Base-by-base conservation (phyloP, 2,329 filamentous ascomycete species). In the Fusarium sulawesiense region DNA sequence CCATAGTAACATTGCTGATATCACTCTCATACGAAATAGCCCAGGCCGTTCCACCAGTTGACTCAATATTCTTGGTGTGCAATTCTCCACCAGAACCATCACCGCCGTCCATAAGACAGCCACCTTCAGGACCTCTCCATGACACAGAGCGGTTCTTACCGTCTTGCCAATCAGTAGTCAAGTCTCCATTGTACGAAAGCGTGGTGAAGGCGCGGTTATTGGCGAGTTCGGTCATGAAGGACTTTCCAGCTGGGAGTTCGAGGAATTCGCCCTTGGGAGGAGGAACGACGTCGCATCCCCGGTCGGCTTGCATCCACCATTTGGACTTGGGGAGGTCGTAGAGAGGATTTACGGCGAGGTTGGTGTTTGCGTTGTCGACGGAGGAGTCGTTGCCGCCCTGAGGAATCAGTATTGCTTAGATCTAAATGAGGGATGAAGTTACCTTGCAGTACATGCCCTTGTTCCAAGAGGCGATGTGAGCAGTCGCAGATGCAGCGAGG, bases 221-320 rank as follows among this genome's bases (percentile, higher is more conserved):
- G 29, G 84, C 84, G 1, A 86, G 76, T 66, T 87, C 84, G 9
- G 84, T 82, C 25, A 79, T 84, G 67, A 86, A 84, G 0, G 79
- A 76, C 41, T 82, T 81, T 21, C 84, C 83, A 4, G 84, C 85
- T 3, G 84, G 84, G 4, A 87, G 76, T 29, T 81, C 79, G 44
- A 87, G 80, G 21, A 72, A 77, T 14, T 75, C 76, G 32, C 73
- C 75, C 3, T 73, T 66, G 2, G 74, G 61, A 10, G 76, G 76
- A 7, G 79, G 82, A 10, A 78, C 80, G 13, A 73, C 67, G 61
- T 85, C 79, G 65, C 84, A 86, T 44, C 82, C 82, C 12, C 83
- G 81, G 61, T 84, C 80, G 60, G 80, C 78, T 64, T 86, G 84
- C 78, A 85, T 84, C 83, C 84, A 86, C 83, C 83, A 85, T n/a